Percentiles rank a stretch among this genome's conserved stretches.
phyloP scores from a whole-genome alignment of 164 flowering plant genomes.

The Liquidambar formosana region DNA sequence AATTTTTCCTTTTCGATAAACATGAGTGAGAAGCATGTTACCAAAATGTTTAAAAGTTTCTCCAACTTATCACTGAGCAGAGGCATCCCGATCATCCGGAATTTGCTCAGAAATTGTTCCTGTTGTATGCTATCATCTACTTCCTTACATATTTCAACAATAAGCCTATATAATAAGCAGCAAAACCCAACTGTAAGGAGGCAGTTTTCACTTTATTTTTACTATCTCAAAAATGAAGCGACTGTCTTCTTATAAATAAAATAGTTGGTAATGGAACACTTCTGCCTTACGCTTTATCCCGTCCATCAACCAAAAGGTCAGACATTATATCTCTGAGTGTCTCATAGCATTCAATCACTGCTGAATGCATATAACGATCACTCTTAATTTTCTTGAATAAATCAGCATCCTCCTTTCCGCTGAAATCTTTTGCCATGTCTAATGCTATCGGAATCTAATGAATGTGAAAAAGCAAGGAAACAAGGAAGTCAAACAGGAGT shows the following conservation, averaged over 20 bases:
- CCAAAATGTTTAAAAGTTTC: constrained; percentile 71
- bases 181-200: constrained; percentile 2
- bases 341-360: constrained; percentile 89
- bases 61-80: constrained; percentile 75
- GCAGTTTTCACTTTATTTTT: background rate
- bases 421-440: constrained; percentile 97
- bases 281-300: constrained; percentile 56
- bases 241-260: background rate
- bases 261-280: background rate
- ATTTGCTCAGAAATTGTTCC: constrained; percentile 50
- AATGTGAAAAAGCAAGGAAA: constrained; percentile 12
- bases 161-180: constrained; percentile 43
- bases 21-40: constrained; percentile 30
- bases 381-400: constrained; percentile 69
- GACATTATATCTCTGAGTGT: constrained; percentile 59
- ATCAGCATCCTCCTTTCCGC: constrained; percentile 67
- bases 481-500: background rate
- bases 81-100: constrained; percentile 79
- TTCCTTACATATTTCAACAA: constrained; percentile 54
- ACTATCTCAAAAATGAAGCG: too few relatives aligned
- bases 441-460: constrained; percentile 91
- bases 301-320: constrained; percentile 57
- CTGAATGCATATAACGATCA: constrained; percentile 82
- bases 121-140: constrained; percentile 52
- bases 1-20: too few relatives aligned